Base-by-base conservation (phyloP, 208 protist genomes). In the Tetramitus jugosus region DNA sequence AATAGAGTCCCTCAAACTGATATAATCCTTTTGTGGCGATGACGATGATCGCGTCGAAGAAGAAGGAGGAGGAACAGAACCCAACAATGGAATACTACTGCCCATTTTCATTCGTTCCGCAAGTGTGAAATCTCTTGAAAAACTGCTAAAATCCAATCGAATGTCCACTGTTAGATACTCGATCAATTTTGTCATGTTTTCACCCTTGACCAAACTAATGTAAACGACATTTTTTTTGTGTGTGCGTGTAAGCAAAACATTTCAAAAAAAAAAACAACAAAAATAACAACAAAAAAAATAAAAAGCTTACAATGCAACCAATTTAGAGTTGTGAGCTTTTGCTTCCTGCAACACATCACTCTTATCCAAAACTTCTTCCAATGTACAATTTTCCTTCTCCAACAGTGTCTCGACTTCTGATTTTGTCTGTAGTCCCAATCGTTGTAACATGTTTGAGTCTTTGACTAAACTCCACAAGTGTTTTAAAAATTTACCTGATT, bases 141-240 rank as follows among this genome's bases (percentile, higher is more conserved):
- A n/a, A n/a, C n/a, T n/a, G n/a, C n/a, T n/a, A n/a, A n/a, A n/a
- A n/a, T n/a, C n/a, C 2, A 43, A 14, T 39, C 13, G 31, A 53
- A 53, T 37, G 14, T 74, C 43, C 33, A 74, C 39, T 3, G 67
- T 53, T 8, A 74, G 20, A 52, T n/a, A 74, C 6, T 74, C 67
- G 23, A 74, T 74, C 29, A 74, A 29, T n/a, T 74, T 74, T 3
- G 67, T 74, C 37, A 74, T 53, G 7, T 74, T 74, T 35, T 74
- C 67, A 14, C 8, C 23, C n/a, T 74, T 74, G 1, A 2, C 0
- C 26, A 74, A 35, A 43, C n/a, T n/a, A n/a, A n/a, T n/a, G n/a
- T n/a, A n/a, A n/a, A n/a, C n/a, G n/a, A n/a, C n/a, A n/a, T n/a
- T n/a, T n/a, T n/a, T n/a, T n/a, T n/a, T n/a, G n/a, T n/a, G n/a